Evolutionary conservation across 2,329 filamentous ascomycete species (phyloP).

Genomic region (Exophiala oligosperma): DNA sequence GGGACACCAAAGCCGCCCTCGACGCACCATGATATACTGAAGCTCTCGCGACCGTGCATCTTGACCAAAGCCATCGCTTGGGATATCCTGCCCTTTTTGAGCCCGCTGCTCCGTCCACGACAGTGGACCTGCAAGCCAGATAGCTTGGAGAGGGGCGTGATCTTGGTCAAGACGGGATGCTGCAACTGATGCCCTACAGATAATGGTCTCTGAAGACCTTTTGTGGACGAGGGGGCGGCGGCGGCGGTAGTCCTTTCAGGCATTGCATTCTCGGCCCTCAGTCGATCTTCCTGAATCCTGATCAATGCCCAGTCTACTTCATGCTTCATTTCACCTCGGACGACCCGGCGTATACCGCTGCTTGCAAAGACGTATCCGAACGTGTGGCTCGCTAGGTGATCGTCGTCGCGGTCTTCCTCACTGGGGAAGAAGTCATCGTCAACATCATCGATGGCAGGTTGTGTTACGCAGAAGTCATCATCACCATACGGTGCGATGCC

Average conservation of each 20-base stretch:
- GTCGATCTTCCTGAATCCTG: conserved; percentile 69
- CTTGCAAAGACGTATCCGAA: conserved; percentile 86
- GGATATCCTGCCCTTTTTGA: conserved; percentile 76
- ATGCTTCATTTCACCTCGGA: conserved; percentile 70
- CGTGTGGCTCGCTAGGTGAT: conserved; percentile 77
- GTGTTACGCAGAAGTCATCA: conserved; percentile 82
- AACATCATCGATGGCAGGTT: conserved; percentile 87
- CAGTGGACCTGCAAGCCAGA: conserved; percentile 81
- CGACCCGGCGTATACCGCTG: conserved; percentile 79
- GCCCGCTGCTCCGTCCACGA: conserved; percentile 80
- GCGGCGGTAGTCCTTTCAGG: conserved; percentile 35
- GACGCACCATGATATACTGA: conserved; percentile 70
- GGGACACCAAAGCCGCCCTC: conserved; percentile 59
- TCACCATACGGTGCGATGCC: conserved; percentile 46
- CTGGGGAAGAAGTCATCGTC: conserved; percentile 77
- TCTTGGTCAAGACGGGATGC: conserved; percentile 40
- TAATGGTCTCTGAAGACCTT: conserved; percentile 15
- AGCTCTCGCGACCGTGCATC: conserved; percentile 78
- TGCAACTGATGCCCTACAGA: not conserved
- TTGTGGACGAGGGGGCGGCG: conserved; percentile 15
- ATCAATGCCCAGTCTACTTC: conserved; percentile 97
- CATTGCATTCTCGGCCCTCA: conserved; percentile 72
- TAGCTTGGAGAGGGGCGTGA: conserved; percentile 62
- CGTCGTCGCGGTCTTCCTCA: conserved; percentile 71
- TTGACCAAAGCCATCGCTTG: conserved; percentile 80